phyloP scores from a whole-genome alignment of 352 stramenopile species.

The Phytophthora multivora region DNA sequence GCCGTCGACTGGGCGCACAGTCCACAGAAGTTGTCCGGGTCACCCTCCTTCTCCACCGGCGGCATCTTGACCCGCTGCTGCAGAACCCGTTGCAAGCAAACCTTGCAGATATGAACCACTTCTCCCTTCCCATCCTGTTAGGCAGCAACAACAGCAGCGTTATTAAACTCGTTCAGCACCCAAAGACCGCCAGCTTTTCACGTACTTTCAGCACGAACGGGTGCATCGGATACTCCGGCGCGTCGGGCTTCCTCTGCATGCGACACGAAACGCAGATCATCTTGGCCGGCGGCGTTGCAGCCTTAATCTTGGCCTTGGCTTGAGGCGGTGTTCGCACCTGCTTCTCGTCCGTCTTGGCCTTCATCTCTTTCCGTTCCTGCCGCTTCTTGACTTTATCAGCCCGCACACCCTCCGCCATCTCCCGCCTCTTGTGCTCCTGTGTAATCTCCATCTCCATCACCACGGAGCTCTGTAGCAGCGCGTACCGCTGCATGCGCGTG shows the following conservation, averaged over 20 bases:
- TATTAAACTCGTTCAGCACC: not conserved
- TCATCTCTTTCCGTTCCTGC: conserved; percentile 10
- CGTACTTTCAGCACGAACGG: conserved; percentile 77
- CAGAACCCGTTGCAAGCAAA: conserved; percentile 67
- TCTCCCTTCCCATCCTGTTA: conserved; percentile 54
- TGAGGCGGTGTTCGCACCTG: not conserved
- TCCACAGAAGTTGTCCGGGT: conserved; percentile 44
- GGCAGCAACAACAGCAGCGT: not conserved
- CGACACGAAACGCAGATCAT: conserved; percentile 59
- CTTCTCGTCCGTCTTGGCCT: conserved; percentile 15
- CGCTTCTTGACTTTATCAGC: conserved; percentile 22
- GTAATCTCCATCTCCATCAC: conserved; percentile 64
- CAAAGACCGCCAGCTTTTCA: not conserved
- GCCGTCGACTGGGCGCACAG: conserved; percentile 49
- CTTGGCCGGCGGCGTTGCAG: conserved; percentile 19
- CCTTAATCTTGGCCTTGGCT: conserved; percentile 8
- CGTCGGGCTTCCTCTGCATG: conserved; percentile 30
- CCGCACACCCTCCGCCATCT: conserved; percentile 10
- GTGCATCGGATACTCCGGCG: conserved; percentile 51
- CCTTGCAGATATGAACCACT: conserved; percentile 62
- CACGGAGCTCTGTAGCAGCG: conserved; percentile 55
- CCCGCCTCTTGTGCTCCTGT: conserved; percentile 26
- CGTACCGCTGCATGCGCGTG: conserved; percentile 45
- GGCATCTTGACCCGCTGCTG: conserved; percentile 35
- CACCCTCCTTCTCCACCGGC: conserved; percentile 6